Conservation (phyloP, 805 yeast species). For the Pichia ethanolica region DNA sequence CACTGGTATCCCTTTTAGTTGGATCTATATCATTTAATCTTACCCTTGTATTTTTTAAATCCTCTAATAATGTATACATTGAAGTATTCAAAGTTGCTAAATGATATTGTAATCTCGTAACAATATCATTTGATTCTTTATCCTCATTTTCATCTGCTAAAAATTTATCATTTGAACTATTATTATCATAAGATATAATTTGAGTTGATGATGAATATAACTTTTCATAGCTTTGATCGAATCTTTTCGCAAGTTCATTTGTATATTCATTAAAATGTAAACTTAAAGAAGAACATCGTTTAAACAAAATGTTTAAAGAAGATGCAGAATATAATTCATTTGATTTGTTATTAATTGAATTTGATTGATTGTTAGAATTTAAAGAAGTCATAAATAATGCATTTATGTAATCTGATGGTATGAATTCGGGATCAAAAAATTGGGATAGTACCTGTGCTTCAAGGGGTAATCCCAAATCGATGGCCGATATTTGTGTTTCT, state of each 20-base stretch:
- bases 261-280: slow-evolving; percentile 58
- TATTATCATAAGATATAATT: slow-evolving; percentile 6
- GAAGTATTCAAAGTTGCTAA: slow-evolving; percentile 53
- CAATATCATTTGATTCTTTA: slow-evolving; percentile 19
- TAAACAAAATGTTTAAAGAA: background rate
- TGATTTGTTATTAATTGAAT: slow-evolving; percentile 15
- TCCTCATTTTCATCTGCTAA: background rate
- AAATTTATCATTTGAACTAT: slow-evolving; percentile 7
- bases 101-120: slow-evolving; percentile 60
- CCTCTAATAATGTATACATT: slow-evolving; percentile 46
- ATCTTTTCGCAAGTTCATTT: slow-evolving; percentile 46
- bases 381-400: slow-evolving; percentile 37
- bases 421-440: slow-evolving; percentile 63
- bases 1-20: slow-evolving; percentile 9
- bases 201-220: slow-evolving; percentile 42
- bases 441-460: slow-evolving; percentile 41
- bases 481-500: background rate
- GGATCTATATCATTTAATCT: slow-evolving; percentile 16
- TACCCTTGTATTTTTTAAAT: slow-evolving; percentile 29
- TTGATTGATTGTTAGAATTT: slow-evolving; percentile 9
- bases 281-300: slow-evolving; percentile 40
- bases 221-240: slow-evolving; percentile 42
- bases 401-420: slow-evolving; percentile 58
- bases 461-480: slow-evolving; percentile 6
- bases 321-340: slow-evolving; percentile 21